Base-by-base conservation (phyloP, 768 basidiomycete genomes). In the Lactifluus pinguis region DNA sequence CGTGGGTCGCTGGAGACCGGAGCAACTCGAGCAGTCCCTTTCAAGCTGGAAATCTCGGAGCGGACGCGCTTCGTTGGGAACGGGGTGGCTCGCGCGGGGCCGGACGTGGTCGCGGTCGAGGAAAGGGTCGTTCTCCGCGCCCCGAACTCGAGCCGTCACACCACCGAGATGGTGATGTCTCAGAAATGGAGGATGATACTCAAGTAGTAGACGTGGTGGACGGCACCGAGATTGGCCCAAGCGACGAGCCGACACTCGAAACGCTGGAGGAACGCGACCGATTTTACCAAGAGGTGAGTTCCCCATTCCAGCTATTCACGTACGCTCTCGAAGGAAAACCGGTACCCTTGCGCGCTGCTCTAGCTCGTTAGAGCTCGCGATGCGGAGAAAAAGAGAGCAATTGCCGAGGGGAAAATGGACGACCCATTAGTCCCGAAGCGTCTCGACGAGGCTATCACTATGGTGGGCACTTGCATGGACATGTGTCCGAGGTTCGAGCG, bases 401-500 rank as follows among this genome's bases (percentile, higher is more conserved):
- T 97, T 56, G 79, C 84, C 0, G 83, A 86, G 39, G 92, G 92
- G 6, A 85, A 89, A 68, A 93, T 97, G 82, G 88, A 91, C 63
- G 92, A 92, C 69, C 94, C 93, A 0, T 69, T 80, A 45, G 85
- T 86, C 10, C 84, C 87, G 2, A 87, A 87, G 69, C 80, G 86
- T 14, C 79, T 97, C 2, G 90, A 90, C 66, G 86, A 95, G 65
- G 94, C 95, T 17, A 93, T 95, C 57, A 87, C 86, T n/a, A 86
- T 98, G 70, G 83, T 90, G 14, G 95, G 95, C 25, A 95, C 92
- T 1, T 98, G 95, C 69, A 74, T 79, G 75, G 87, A 90, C 62
- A 97, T 98, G 93, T 98, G 95, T 70, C 94, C 95, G 3, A 83
- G 88, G 45, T 97, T 92, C 68, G 95, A 98, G 72, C 80, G 90